Base-by-base conservation (phyloP, 2,329 filamentous ascomycete genomes). In the Fusarium succisae region DNA sequence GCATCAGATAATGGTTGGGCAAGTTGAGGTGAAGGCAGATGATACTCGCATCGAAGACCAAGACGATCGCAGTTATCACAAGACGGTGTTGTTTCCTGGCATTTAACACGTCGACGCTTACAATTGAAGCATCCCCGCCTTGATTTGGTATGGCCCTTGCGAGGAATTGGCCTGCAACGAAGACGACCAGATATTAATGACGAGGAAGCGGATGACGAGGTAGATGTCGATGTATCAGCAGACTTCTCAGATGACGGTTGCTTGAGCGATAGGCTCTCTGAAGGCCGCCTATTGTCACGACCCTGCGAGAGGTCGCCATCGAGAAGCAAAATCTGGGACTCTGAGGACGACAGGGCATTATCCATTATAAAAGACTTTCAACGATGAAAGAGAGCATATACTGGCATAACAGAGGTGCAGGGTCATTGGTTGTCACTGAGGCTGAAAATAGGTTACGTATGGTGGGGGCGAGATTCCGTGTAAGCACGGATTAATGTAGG, bases 261-360 rank as follows among this genome's bases (percentile, higher is more conserved):
- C 14, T 22, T 8, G 6, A 17, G 26, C 2, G 45, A 22, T 30
- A 6, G 26, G 4, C 9, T 17, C 1, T 48, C 26, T 17, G 45
- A 3, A 30, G 6, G 45, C 13, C 4, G 14, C 2, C 4, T 12
- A 4, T 17, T 3, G 13, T 22, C 10, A 22, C 8, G 8, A 30
- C 1, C 14, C 20, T 17, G 45, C 14, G 20, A 30, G 2, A 11
- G 0, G 9, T 12, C 20, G 45, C 13, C 26, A 30, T 22, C 9
- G 15, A 8, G 6, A 2, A 11, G 13, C 6, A 8, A 0, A 8
- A 4, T 22, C 10, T 10, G 26, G 13, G 45, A 2, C 6, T 22
- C 20, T 15, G 6, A 17, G 14, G 20, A 2, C 6, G 10, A 3
- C 6, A 8, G 14, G 11, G 20, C 9, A n/a, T 30, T 30, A 22